Evolutionary conservation across 163 green algal genomes (phyloP).

Genomic region (Prototheca stagnorum): DNA sequence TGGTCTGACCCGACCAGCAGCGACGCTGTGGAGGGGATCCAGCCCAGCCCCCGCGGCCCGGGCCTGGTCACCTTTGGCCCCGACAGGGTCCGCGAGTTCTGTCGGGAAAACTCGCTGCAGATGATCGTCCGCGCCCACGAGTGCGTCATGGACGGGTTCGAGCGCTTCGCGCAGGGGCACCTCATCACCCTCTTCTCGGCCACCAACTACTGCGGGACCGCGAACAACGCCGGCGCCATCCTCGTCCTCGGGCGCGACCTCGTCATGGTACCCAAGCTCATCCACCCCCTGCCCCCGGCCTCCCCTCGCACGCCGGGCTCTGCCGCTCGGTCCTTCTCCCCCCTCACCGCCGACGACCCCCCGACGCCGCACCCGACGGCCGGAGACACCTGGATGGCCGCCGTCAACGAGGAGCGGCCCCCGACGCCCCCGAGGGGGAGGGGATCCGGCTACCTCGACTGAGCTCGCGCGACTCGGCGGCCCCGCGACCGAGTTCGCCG

Average conservation of each 20-base stretch:
- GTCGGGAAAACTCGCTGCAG: constrained; percentile 85
- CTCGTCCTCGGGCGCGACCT: constrained; percentile 88
- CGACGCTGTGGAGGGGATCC: constrained; percentile 87
- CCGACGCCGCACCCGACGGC: constrained; percentile 27
- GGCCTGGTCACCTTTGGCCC: constrained; percentile 95
- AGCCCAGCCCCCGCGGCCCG: constrained; percentile 74
- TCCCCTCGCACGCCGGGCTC: constrained; percentile 45
- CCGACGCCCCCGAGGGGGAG: constrained; percentile 83
- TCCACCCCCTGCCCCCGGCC: constrained; percentile 87
- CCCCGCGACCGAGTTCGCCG: too few species aligned
- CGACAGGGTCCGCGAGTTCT: constrained; percentile 95
- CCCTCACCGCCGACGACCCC: constrained; percentile 32
- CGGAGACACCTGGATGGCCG: constrained; percentile 67
- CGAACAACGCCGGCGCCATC: constrained; percentile 94
- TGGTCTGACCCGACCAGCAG: constrained; percentile 95
- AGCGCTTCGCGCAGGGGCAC: constrained; percentile 91
- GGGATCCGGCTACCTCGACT: too few species aligned
- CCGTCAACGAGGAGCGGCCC: constrained; percentile 81
- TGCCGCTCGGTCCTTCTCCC: too few species aligned
- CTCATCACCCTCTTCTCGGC: constrained; percentile 90
- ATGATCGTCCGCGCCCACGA: constrained; percentile 98
- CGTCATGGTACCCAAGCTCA: constrained; percentile 97
- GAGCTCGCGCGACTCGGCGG: too few species aligned
- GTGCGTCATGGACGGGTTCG: constrained; percentile 99
- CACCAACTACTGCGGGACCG: constrained; percentile 98